phyloP scores from a whole-genome alignment of 257 asterid species.

The Nicotiana tabacum region DNA sequence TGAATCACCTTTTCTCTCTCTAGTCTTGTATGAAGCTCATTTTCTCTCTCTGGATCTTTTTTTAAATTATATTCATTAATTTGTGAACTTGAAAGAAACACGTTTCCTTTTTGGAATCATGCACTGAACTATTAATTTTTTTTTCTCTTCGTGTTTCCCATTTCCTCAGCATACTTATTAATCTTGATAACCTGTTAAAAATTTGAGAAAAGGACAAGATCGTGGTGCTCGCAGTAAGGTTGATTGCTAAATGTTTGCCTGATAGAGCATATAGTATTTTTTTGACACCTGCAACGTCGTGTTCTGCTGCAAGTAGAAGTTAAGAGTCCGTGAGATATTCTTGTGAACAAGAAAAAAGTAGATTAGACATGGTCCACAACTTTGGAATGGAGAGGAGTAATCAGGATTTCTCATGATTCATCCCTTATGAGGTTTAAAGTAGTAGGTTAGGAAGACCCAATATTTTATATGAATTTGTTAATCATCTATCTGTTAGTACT shows the following conservation, averaged over 20 bases:
- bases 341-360: not conserved
- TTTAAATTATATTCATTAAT: not conserved
- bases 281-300: not conserved
- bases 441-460: not conserved
- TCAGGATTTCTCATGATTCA: not conserved
- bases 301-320: not conserved
- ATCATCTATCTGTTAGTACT: not conserved
- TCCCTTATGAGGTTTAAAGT: not conserved
- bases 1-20: conserved; percentile 11
- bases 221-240: not conserved
- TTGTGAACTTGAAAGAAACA: not conserved
- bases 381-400: not conserved
- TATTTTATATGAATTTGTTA: not conserved
- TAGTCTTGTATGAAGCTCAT: not conserved
- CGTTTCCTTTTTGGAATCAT: not conserved
- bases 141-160: not conserved
- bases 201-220: not conserved
- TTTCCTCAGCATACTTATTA: not conserved
- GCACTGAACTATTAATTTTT: not conserved
- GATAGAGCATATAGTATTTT: not conserved
- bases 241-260: not conserved
- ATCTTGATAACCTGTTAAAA: not conserved
- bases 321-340: not conserved
- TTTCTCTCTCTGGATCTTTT: not conserved
- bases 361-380: not conserved